A percentile compares a stretch with the other conserved stretches of the same genome.
phyloP scores from a whole-genome alignment of 2,329 filamentous ascomycete genomes.

The Beauveria scarabaeidicola region DNA sequence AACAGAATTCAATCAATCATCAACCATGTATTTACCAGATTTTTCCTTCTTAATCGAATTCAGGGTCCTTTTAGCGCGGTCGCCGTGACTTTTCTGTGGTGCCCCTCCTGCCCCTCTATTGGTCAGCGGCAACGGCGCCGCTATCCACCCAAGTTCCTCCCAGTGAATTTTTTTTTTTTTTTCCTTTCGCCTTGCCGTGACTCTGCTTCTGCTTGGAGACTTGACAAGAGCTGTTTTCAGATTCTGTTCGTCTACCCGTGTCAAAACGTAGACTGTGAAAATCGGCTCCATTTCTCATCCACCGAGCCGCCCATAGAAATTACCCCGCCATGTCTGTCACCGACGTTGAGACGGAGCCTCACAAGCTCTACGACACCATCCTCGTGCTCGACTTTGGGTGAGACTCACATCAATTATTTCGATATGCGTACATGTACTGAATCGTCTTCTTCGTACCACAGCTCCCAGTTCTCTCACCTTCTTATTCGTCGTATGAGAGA shows the following conservation, averaged over 20 bases:
- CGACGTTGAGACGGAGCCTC: conserved; percentile 5
- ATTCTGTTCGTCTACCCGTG: neutral
- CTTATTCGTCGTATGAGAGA: conserved; percentile 68
- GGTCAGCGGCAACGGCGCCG: neutral
- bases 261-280: neutral
- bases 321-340: neutral
- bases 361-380: conserved; percentile 39
- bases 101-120: neutral
- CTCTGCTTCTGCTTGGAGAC: neutral
- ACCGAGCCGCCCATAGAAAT: neutral
- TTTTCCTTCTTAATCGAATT: neutral
- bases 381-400: conserved; percentile 62
- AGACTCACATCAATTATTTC: neutral
- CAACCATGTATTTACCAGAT: neutral
- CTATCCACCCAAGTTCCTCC: neutral
- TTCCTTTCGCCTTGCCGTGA: neutral
- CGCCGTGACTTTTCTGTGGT: neutral
- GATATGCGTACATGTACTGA: neutral
- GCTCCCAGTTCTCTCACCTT: conserved; percentile 60
- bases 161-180: neutral
- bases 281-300: neutral
- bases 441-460: neutral
- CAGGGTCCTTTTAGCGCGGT: neutral
- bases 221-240: neutral
- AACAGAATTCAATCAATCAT: neutral